phyloP scores from a whole-genome alignment of 1,139 yeast genomes.

The Blastobotrys capitulatus region DNA sequence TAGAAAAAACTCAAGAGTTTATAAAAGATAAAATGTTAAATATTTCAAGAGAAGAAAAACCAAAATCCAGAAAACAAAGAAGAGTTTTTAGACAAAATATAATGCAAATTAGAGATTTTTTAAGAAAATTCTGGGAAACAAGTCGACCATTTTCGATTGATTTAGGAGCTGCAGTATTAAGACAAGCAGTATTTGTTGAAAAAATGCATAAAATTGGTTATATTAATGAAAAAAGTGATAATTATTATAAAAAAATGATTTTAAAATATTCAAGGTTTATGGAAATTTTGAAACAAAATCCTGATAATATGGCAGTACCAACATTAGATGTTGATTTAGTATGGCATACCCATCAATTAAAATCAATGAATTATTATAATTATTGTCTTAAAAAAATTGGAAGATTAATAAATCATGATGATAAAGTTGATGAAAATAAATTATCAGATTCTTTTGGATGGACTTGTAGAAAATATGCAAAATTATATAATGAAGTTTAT shows the following conservation, averaged over 20 bases:
- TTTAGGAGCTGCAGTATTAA: constrained; percentile 34
- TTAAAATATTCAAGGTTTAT: constrained; percentile 33
- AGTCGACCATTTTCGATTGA: constrained; percentile 23
- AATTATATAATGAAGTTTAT: constrained; percentile 27
- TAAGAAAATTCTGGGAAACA: constrained; percentile 25
- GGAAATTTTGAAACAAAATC: constrained; percentile 20
- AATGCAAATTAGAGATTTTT: constrained; percentile 14
- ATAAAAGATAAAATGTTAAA: background rate
- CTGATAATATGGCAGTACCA: constrained; percentile 27
- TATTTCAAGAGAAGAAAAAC: too few species aligned
- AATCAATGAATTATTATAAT: constrained; percentile 28
- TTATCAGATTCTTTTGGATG: constrained; percentile 26
- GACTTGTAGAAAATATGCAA: constrained; percentile 28
- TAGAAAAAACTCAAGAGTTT: background rate
- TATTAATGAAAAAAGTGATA: constrained; percentile 23
- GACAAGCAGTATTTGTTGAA: constrained; percentile 35
- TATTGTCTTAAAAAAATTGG: constrained; percentile 22
- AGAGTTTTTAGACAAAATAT: background rate
- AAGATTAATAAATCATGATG: constrained; percentile 33
- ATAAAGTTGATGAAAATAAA: constrained; percentile 28
- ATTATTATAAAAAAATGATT: constrained; percentile 26
- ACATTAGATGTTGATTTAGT: constrained; percentile 40
- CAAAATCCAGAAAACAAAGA: too few species aligned
- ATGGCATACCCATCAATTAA: constrained; percentile 41
- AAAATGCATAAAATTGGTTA: constrained; percentile 34